Conservation (phyloP, 2,329 filamentous ascomycete species). For the Truncatella angustata region DNA sequence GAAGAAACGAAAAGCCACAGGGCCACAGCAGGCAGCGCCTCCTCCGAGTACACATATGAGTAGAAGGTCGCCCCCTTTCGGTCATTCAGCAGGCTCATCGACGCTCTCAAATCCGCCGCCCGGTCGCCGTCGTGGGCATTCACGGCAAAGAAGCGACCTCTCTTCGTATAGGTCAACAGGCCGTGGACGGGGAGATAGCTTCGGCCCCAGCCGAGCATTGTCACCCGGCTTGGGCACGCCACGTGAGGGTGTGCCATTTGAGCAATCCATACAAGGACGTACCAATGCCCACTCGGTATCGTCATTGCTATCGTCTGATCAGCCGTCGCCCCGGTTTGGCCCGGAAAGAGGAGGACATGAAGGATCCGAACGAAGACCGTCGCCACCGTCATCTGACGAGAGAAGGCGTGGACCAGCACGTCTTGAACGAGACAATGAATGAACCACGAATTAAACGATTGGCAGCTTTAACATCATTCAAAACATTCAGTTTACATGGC, state of each 20-base stretch:
- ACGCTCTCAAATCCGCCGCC: constrained; percentile 52
- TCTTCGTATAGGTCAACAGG: constrained; percentile 46
- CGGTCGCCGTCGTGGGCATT: constrained; percentile 57
- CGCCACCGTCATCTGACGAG: constrained; percentile 12
- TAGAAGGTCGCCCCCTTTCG: constrained; percentile 54
- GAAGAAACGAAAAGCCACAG: constrained; percentile 78
- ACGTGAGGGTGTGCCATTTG: constrained; percentile 23
- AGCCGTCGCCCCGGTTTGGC: constrained; percentile 12
- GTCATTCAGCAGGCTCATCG: constrained; percentile 43
- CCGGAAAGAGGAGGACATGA: constrained; percentile 10
- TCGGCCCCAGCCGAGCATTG: constrained; percentile 31
- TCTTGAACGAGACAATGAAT: constrained; percentile 12
- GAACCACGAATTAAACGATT: not conserved
- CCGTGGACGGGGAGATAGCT: constrained; percentile 34
- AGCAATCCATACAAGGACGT: not conserved
- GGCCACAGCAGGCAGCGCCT: constrained; percentile 47
- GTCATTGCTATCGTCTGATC: constrained; percentile 12
- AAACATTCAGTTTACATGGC: not conserved
- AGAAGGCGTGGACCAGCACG: constrained; percentile 2
- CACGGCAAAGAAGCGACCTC: constrained; percentile 63
- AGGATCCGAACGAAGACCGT: constrained; percentile 11
- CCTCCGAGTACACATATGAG: constrained; percentile 45
- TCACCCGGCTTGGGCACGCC: constrained; percentile 35
- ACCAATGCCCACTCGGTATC: constrained; percentile 12
- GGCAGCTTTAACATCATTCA: not conserved